These are phyloP conservation scores for Breviolum minutum DNA, from an alignment of 73 alveolate genomes.

Conservation along the genomic window DNA sequence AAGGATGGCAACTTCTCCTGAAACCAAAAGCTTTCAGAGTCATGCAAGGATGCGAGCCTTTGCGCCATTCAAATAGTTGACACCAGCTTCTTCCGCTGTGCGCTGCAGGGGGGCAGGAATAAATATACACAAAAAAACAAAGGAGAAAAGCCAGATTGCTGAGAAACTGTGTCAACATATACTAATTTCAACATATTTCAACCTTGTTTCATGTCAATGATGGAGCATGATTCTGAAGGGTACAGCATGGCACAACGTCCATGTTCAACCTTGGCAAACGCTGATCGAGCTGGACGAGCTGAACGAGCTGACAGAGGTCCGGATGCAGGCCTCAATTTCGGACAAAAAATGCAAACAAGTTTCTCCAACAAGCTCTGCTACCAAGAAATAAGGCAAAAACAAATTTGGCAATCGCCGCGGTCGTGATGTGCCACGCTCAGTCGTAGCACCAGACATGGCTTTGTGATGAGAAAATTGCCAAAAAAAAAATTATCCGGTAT, in stretches of 20 bases:
- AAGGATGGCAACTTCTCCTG: too few relatives aligned
- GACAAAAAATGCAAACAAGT: too few relatives aligned
- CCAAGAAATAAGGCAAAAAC: background rate
- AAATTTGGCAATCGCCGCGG: constrained; percentile 41
- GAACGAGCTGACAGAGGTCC: constrained; percentile 46
- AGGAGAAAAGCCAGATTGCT: background rate
- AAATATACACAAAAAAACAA: background rate
- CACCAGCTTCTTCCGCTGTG: constrained; percentile 67
- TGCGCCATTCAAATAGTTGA: constrained; percentile 54
- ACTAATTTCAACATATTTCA: too few relatives aligned
- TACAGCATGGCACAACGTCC: background rate
- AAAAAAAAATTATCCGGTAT: background rate
- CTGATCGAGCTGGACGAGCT: constrained; percentile 60
- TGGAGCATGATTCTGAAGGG: background rate
- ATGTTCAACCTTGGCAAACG: constrained; percentile 53
- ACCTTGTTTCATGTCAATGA: background rate
- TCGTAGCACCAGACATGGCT: constrained; percentile 57
- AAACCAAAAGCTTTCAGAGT: background rate
- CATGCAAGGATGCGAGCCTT: constrained; percentile 14
- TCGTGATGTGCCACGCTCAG: constrained; percentile 58
- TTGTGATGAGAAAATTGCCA: background rate
- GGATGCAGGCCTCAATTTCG: background rate
- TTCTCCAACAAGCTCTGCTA: background rate
- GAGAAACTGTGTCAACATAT: background rate
- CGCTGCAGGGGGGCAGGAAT: constrained; percentile 33